phyloP scores from a whole-genome alignment of 2,329 filamentous ascomycete genomes.

The Fusarium proliferatum region DNA sequence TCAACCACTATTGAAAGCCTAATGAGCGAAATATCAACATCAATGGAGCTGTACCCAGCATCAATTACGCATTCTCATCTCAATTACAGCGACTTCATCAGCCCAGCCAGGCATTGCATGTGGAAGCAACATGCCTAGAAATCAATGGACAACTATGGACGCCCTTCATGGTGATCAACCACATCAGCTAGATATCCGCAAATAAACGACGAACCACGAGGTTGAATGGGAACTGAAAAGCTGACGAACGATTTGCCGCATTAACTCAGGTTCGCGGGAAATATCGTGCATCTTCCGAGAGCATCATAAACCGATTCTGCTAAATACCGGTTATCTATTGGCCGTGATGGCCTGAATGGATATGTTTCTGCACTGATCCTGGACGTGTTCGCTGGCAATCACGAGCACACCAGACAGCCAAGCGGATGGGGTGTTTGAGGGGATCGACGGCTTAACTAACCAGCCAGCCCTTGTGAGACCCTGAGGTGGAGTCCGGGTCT shows the following conservation, averaged over 20 bases:
- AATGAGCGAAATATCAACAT: slow-evolving; percentile 1
- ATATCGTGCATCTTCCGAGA: slow-evolving; percentile 40
- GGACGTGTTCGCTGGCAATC: slow-evolving; percentile 49
- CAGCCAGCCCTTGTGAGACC: slow-evolving; percentile 32
- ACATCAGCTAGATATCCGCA: slow-evolving; percentile 7
- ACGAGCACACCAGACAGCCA: slow-evolving; percentile 41
- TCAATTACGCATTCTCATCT: neutral
- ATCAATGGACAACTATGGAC: slow-evolving; percentile 1
- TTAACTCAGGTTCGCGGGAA: slow-evolving; percentile 36
- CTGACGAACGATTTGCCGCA: slow-evolving; percentile 38
- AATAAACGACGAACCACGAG: slow-evolving; percentile 8
- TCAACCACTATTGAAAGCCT: neutral
- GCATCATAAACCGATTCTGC: slow-evolving; percentile 33
- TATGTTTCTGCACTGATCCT: slow-evolving; percentile 32
- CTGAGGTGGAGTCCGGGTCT: slow-evolving; percentile 18
- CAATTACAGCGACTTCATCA: neutral
- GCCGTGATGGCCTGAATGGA: slow-evolving; percentile 18
- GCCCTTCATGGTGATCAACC: slow-evolving; percentile 18
- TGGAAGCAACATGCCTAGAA: neutral
- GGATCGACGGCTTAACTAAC: slow-evolving; percentile 37
- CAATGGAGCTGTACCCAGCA: neutral
- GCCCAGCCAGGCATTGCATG: neutral
- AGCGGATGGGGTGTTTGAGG: slow-evolving; percentile 29
- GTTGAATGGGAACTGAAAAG: slow-evolving; percentile 19
- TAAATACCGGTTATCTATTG: slow-evolving; percentile 30